Base-by-base conservation (phyloP, 176 grass and related monocot genomes). In the Chrysopogon serrulatus region DNA sequence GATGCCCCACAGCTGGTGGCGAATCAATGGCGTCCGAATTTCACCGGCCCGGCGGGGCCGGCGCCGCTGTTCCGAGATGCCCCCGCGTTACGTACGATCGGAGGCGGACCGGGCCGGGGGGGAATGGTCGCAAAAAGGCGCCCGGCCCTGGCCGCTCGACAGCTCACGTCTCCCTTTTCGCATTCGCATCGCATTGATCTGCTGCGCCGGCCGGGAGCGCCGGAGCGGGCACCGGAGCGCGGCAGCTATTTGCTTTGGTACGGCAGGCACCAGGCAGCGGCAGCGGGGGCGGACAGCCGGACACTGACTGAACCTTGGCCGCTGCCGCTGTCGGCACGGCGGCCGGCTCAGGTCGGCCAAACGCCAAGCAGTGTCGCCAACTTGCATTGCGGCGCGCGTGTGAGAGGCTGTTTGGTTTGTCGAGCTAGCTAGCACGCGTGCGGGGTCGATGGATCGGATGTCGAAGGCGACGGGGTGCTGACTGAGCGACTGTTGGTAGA, bases 11-110 rank as follows among this genome's bases (percentile, higher is more conserved):
- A 10, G 48, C 48, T 6, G n/a, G n/a, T 27, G n/a, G 11, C 21
- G 6, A 15, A 2, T 17, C 1, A 6, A 3, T 37, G 17, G 37
- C 43, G 8, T 71, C 68, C 68, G 68, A 84, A 84, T 74, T 79
- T 79, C 79, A 26, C 35, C 78, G 21, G 12, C 18, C 43, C 17
- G 13, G 21, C 23, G 64, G 0, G 41, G 32, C 5, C 60, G 57
- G 44, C 40, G 18, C 40, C 61, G 23, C 87, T 76, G 77, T 81
- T 89, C 70, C 49, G 28, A 39, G 87, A 89, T 85, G 87, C n/a
- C n/a, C 68, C 60, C 15, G 43, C 26, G 9, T 8, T 59, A 13
- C 72, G 72, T n/a, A 34, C 76, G 56, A 6, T 49, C 65, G 34
- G 33, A 15, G 37, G 13, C 28, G 31, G 45, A 48, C 18, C 59